Conservation (phyloP, 352 stramenopile species). For the Pythium monospermum region DNA sequence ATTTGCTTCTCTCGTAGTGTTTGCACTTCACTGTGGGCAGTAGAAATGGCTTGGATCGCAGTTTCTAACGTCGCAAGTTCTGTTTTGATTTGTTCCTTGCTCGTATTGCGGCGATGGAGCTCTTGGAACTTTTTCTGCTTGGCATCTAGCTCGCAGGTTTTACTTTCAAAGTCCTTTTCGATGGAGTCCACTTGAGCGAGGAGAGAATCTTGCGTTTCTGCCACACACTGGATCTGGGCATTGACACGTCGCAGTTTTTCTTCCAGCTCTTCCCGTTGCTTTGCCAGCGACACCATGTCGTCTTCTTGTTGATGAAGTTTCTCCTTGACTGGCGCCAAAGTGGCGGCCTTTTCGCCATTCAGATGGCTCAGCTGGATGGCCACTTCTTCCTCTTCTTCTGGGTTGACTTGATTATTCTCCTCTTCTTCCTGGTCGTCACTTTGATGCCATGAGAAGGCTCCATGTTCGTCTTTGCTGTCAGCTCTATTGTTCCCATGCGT, state of each 20-base stretch:
- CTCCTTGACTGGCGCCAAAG: slow-evolving; percentile 27
- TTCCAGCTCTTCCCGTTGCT: slow-evolving; percentile 48
- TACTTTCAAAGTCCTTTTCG: slow-evolving; percentile 41
- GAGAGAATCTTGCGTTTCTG: slow-evolving; percentile 32
- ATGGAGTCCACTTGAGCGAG: slow-evolving; percentile 40
- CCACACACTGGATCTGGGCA: slow-evolving; percentile 36
- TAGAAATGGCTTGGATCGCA: slow-evolving; percentile 30
- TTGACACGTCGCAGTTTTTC: slow-evolving; percentile 48
- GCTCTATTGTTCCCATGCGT: too few relatives aligned
- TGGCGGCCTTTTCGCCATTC: slow-evolving; percentile 31
- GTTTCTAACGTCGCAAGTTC: slow-evolving; percentile 33
- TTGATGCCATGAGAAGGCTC: neutral
- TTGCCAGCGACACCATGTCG: slow-evolving; percentile 26
- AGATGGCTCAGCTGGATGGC: slow-evolving; percentile 18
- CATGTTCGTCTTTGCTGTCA: neutral
- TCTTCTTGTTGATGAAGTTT: slow-evolving; percentile 22
- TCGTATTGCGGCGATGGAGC: slow-evolving; percentile 30
- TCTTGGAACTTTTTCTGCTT: slow-evolving; percentile 46
- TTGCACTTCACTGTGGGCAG: slow-evolving; percentile 36
- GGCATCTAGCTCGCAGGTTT: slow-evolving; percentile 36
- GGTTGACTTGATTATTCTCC: slow-evolving; percentile 3
- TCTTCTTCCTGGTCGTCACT: neutral
- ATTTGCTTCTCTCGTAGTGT: slow-evolving; percentile 43
- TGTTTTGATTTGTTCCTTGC: slow-evolving; percentile 30
- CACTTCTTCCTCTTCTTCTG: slow-evolving; percentile 10